These are phyloP conservation scores for Penicillium griseofulvum DNA, from an alignment of 2,329 filamentous ascomycete genomes.

Conservation along the genomic window DNA sequence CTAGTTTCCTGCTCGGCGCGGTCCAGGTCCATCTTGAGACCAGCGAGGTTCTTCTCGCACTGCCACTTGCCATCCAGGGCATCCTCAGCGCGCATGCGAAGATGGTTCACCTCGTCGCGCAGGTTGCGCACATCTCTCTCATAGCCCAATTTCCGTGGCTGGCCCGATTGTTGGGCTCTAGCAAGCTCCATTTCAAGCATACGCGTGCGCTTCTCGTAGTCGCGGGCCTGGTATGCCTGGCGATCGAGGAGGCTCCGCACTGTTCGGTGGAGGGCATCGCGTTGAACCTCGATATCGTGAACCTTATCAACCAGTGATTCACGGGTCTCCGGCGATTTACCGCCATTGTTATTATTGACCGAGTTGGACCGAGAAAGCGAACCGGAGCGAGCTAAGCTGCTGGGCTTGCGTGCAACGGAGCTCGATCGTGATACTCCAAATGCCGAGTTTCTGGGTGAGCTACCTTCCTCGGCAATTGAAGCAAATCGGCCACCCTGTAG, in stretches of 20 bases:
- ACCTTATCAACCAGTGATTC: conserved; percentile 74
- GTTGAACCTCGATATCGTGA: conserved; percentile 90
- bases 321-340: conserved; percentile 59
- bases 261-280: conserved; percentile 85
- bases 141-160: conserved; percentile 74
- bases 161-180: conserved; percentile 61
- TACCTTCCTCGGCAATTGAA: conserved; percentile 61
- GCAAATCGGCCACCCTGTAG: conserved; percentile 52
- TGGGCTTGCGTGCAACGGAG: conserved; percentile 59
- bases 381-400: conserved; percentile 40
- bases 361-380: conserved; percentile 61
- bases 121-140: conserved; percentile 77
- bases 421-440: conserved; percentile 63
- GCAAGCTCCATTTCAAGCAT: conserved; percentile 76
- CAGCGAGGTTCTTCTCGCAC: conserved; percentile 83
- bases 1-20: conserved; percentile 89
- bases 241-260: conserved; percentile 81
- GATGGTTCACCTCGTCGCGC: conserved; percentile 76
- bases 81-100: conserved; percentile 86
- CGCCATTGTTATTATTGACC: conserved; percentile 31
- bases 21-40: conserved; percentile 94
- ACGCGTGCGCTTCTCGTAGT: conserved; percentile 77
- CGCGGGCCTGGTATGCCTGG: conserved; percentile 78
- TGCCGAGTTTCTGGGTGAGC: conserved; percentile 43
- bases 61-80: conserved; percentile 95